Evolutionary conservation across 2,329 filamentous ascomycete species (phyloP).

Genomic region (Tolypocladium inflatum): DNA sequence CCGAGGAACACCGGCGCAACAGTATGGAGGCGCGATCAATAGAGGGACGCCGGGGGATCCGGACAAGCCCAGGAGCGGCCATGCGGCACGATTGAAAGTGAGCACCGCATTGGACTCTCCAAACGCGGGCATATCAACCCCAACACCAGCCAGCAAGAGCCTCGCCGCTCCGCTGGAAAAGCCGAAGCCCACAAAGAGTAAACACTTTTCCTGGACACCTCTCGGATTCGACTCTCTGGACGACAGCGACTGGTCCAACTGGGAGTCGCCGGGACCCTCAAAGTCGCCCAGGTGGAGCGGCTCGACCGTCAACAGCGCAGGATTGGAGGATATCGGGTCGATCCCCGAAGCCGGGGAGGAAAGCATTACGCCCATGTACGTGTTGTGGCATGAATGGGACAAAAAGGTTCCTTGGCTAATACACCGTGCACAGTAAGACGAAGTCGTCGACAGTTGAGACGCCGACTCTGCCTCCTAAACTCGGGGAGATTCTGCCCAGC

Average conservation of each 20-base stretch:
- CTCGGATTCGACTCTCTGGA: constrained; percentile 47
- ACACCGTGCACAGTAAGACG: constrained; percentile 18
- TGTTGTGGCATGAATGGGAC: constrained; percentile 6
- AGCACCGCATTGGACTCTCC: constrained; percentile 31
- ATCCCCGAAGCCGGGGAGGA: constrained; percentile 40
- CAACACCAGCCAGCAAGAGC: constrained; percentile 20
- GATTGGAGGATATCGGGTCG: constrained; percentile 31
- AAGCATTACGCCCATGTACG: constrained; percentile 39
- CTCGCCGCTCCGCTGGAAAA: constrained; percentile 17
- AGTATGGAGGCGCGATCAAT: constrained; percentile 7
- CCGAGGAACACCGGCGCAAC: constrained; percentile 10
- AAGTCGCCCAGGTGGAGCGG: constrained; percentile 56
- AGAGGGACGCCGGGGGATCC: constrained; percentile 21
- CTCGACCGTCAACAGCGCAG: constrained; percentile 38
- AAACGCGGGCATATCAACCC: constrained; percentile 18
- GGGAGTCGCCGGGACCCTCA: constrained; percentile 47
- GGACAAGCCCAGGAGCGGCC: constrained; percentile 36
- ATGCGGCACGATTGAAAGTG: constrained; percentile 29
- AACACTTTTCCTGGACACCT: constrained; percentile 52
- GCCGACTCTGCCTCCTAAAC: constrained; percentile 25
- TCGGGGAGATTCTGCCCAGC: constrained; percentile 55
- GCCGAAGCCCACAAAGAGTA: constrained; percentile 31
- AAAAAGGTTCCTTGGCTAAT: background rate
- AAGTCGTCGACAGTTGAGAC: constrained; percentile 20
- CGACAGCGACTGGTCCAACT: constrained; percentile 56